Base-by-base conservation (phyloP, 2,329 filamentous ascomycete genomes). In the Lecanicillium sp. region DNA sequence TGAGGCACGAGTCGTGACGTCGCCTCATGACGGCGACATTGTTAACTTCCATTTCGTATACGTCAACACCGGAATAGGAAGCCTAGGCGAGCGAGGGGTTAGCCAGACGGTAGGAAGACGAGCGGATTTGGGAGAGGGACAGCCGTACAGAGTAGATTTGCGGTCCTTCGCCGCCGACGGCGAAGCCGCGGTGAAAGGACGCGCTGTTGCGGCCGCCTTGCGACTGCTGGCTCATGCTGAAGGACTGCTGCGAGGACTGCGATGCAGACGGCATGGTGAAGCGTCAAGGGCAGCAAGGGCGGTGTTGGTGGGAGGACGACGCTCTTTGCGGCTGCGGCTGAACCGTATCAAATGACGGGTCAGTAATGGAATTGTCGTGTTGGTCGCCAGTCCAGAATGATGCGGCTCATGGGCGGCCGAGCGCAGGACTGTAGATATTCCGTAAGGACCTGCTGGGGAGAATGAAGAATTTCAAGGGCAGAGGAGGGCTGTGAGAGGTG, bases 11-110 rank as follows among this genome's bases (percentile, higher is more conserved):
- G 61, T 98, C 92, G 49, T 85, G 84, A 47, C 92, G 83, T 42
- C 92, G 82, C 59, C 92, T 87, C 92, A 98, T 98, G 36, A 97
- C 89, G 17, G 88, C 87, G 48, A 98, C 72, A 33, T 78, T 79
- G 58, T 95, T 94, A 44, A 97, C 85, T 60, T 96, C 89, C 88
- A 97, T 96, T 64, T 98, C 92, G 67, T 97, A 98, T 13, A 98
- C 92, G 44, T 90, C 83, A 33, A 97, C 87, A 49, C 89, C 88
- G 7, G 90, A 97, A 61, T 97, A 97, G 29, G 94, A 85, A 44
- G 90, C 90, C 74, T 78, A 47, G n/a, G n/a, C n/a, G n/a, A n/a
- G n/a, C n/a, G 17, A 37, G 10, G 42, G 25, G 20, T 13, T 15
- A 37, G 30, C 37, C 8, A 33, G 36, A 6, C 6, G 6, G 36